phyloP scores from a whole-genome alignment of 805 yeast genomes.

The Yamadazyma takamatsuzukensis region DNA sequence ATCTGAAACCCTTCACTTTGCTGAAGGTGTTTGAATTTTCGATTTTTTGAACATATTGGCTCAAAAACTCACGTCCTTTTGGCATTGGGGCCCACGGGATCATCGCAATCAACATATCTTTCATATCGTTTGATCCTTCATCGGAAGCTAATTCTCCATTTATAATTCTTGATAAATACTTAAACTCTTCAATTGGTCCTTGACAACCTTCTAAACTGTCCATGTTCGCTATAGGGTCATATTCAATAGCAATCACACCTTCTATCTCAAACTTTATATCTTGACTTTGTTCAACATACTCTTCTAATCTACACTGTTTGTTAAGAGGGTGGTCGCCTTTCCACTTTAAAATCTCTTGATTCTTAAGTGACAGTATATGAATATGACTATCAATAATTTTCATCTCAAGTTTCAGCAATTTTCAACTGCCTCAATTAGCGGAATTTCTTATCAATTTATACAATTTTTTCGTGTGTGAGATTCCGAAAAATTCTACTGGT shows the following conservation, averaged over 20 bases:
- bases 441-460: too few species aligned
- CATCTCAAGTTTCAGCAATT: too few species aligned
- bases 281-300: slow-evolving; percentile 17
- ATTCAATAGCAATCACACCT: slow-evolving; percentile 33
- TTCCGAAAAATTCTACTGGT: too few species aligned
- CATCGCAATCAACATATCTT: slow-evolving; percentile 20
- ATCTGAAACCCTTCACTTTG: slow-evolving; percentile 38
- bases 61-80: slow-evolving; percentile 22
- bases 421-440: too few species aligned
- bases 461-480: too few species aligned
- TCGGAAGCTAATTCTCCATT: slow-evolving; percentile 7
- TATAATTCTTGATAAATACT: slow-evolving; percentile 16
- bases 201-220: slow-evolving; percentile 15
- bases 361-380: slow-evolving; percentile 26
- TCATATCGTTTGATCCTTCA: slow-evolving; percentile 9
- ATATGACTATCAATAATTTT: slow-evolving; percentile 32
- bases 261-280: slow-evolving; percentile 10
- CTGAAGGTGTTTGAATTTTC: slow-evolving; percentile 8
- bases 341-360: slow-evolving; percentile 27
- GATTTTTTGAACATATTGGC: slow-evolving; percentile 12
- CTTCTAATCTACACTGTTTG: slow-evolving; percentile 19
- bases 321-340: slow-evolving; percentile 21
- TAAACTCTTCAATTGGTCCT: slow-evolving; percentile 19
- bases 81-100: slow-evolving; percentile 48
- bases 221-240: slow-evolving; percentile 22